phyloP scores from a whole-genome alignment of 2,329 filamentous ascomycete genomes.

The Botrytis fabae region DNA sequence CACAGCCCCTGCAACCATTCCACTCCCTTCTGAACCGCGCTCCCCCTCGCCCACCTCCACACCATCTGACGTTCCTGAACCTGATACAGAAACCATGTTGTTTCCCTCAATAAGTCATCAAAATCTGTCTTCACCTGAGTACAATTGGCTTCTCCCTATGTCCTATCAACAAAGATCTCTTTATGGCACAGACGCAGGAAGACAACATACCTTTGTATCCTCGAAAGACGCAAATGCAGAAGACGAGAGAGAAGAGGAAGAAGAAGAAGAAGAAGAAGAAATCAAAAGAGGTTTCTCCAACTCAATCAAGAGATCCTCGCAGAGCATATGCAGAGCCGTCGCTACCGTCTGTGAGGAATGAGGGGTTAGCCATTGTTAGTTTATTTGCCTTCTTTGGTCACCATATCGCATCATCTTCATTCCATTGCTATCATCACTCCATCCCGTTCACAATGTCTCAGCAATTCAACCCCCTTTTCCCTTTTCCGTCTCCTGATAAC shows the following conservation, averaged over 20 bases:
- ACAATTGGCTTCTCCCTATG: conserved; percentile 23
- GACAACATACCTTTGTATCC: not conserved
- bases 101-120: conserved; percentile 35
- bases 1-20: conserved; percentile 39
- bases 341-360: conserved; percentile 28
- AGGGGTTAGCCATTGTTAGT: not conserved
- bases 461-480: not conserved
- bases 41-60: conserved; percentile 30
- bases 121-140: conserved; percentile 31
- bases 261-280: not conserved
- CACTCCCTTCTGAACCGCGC: conserved; percentile 33
- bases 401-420: conserved; percentile 17
- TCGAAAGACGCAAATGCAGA: not conserved
- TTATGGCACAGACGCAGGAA: not conserved
- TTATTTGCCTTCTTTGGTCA: not conserved
- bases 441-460: not conserved
- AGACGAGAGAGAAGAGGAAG: not conserved
- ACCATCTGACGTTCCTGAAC: conserved; percentile 37
- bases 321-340: conserved; percentile 32
- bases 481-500: not conserved
- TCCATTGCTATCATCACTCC: not conserved
- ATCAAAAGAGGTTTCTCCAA: conserved; percentile 33
- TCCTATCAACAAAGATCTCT: not conserved
- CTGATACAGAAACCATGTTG: conserved; percentile 35
- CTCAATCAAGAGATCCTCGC: conserved; percentile 30